phyloP scores from a whole-genome alignment of 1,284 basidiomycete genomes.

The Rhodofomes roseus region DNA sequence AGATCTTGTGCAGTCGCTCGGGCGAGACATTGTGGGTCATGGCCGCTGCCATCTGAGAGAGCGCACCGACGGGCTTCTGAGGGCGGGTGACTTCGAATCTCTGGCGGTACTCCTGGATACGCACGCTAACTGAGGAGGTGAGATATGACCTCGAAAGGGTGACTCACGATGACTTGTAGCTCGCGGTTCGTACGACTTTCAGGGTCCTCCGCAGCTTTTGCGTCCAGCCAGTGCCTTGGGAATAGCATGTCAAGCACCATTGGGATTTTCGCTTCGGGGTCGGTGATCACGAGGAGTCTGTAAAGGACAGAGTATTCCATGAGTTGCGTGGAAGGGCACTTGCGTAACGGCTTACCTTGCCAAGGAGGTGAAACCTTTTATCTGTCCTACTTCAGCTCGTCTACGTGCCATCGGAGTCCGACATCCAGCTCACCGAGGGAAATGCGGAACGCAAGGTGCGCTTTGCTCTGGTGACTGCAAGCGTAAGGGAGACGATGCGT shows the following conservation, averaged over 20 bases:
- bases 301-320: not conserved
- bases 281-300: conserved; percentile 44
- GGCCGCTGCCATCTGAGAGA: conserved; percentile 76
- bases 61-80: conserved; percentile 58
- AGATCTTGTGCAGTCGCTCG: conserved; percentile 52
- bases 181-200: conserved; percentile 60
- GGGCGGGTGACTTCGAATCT: conserved; percentile 55
- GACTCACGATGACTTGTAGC: conserved; percentile 47
- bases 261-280: conserved; percentile 48
- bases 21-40: conserved; percentile 66
- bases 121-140: not conserved
- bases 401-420: not conserved
- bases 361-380: conserved; percentile 41
- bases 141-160: not conserved
- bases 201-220: conserved; percentile 45
- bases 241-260: conserved; percentile 60
- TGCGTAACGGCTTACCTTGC: conserved; percentile 24
- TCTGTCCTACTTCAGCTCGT: conserved; percentile 26
- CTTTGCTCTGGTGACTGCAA: conserved; percentile 73
- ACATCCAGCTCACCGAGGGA: conserved; percentile 45
- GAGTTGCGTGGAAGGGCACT: not conserved
- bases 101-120: conserved; percentile 41
- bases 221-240: conserved; percentile 55
- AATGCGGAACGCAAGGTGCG: conserved; percentile 45
- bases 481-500: conserved; percentile 61